Base-by-base conservation (phyloP, 2,329 filamentous ascomycete species). In the Coniochaeta sp. region DNA sequence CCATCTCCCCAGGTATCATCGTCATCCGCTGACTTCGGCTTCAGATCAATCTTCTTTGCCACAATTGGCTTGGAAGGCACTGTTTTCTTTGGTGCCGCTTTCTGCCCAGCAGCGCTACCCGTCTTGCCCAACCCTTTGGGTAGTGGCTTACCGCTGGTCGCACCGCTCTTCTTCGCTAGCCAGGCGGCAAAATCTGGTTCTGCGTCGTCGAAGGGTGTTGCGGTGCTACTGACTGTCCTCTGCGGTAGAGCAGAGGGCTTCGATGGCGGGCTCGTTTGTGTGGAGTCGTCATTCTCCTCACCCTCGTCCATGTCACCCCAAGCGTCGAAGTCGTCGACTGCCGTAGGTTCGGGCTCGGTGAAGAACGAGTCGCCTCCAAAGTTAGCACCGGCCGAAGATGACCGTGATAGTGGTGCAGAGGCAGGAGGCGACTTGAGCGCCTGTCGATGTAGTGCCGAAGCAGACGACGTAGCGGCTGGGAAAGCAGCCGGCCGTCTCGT, bases 131-230 rank as follows among this genome's bases (percentile, higher is more conserved):
- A 72, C 0, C 93, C 93, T 74, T 96, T 99, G 0, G 93, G 93
- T 59, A 98, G 71, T 2, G 88, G 77, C 65, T 90, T 95, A 54
- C 68, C 54, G 63, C 73, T 72, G 47, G 69, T 58, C 61, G 73
- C 68, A 1, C 71, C 71, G 12, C 81, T 81, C 76, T 96, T 97
- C 64, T 89, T 84, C 14, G 91, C 92, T 24, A 98, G 75, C 93
- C 95, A 98, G 6, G 92, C 93, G 6, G 92, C 93, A 73, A 99
- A 98, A 72, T 98, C 95, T 0, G 93, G 93, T 72, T 99, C 93
- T 2, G 88, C 87, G 66, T 96, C 92, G 62, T 93, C 90, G 64
- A 89, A 93, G 0, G 88, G 81, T 7, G 81, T 76, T 33, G 74
- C 67, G 44, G n/a, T 54, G 19, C 62, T 61, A 26, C 62, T 66